Percentiles rank a stretch among this genome's conserved stretches.
Conservation (phyloP, 2,329 filamentous ascomycete genomes). For the Coleophoma eucalyptorum region DNA sequence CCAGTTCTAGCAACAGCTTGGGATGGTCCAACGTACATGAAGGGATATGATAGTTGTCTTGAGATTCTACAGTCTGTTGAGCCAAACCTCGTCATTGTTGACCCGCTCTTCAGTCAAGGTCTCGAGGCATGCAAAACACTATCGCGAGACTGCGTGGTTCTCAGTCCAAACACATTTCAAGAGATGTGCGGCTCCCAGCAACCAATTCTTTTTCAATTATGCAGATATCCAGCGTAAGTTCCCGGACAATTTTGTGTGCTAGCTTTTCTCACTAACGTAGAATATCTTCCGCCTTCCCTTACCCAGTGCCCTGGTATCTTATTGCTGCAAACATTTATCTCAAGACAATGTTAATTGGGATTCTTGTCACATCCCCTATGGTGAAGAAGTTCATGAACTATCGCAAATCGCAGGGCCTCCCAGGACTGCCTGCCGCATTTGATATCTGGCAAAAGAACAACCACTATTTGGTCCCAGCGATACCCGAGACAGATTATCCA, state of each 20-base stretch:
- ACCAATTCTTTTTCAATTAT: conserved; percentile 28
- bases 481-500: conserved; percentile 30
- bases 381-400: conserved; percentile 18
- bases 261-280: conserved; percentile 19
- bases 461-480: conserved; percentile 15
- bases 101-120: conserved; percentile 39
- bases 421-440: conserved; percentile 19
- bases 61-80: conserved; percentile 32
- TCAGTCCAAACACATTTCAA: conserved; percentile 41
- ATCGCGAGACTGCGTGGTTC: conserved; percentile 29
- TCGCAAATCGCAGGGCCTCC: conserved; percentile 21
- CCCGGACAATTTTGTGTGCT: conserved; percentile 1
- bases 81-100: conserved; percentile 37
- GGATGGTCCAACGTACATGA: conserved; percentile 34
- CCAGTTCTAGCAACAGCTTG: conserved; percentile 28
- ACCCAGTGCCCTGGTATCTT: conserved; percentile 36
- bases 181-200: conserved; percentile 36
- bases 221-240: conserved; percentile 35
- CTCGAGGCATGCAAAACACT: conserved; percentile 36
- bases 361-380: conserved; percentile 8
- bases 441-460: conserved; percentile 27
- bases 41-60: conserved; percentile 32
- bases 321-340: conserved; percentile 36
- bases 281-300: conserved; percentile 37
- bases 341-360: conserved; percentile 18